Conservation (phyloP, 805 yeast genomes). For the Debaryomyces hansenii region DNA sequence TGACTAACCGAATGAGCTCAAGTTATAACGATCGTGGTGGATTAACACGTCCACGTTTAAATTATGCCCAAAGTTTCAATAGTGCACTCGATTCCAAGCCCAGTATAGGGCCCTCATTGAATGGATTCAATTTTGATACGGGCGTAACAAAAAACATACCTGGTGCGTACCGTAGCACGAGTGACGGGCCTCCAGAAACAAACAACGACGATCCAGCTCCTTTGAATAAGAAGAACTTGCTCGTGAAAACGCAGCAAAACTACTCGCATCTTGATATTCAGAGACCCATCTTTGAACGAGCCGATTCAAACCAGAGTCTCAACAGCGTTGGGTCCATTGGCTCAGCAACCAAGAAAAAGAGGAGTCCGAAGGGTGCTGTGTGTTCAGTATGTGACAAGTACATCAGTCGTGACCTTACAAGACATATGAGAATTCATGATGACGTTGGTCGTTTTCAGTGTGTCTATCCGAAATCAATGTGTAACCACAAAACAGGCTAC, state of each 20-base stretch:
- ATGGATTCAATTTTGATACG: neutral
- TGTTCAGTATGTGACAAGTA: conserved; percentile 41
- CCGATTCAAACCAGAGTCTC: conserved; percentile 14
- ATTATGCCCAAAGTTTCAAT: neutral
- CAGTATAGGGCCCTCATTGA: neutral
- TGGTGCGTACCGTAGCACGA: neutral
- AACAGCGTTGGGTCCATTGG: conserved; percentile 13
- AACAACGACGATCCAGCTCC: neutral
- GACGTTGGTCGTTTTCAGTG: conserved; percentile 45
- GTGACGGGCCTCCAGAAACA: neutral
- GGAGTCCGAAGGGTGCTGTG: conserved; percentile 33
- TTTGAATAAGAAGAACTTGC: neutral
- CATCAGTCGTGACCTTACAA: conserved; percentile 40
- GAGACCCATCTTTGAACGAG: conserved; percentile 13
- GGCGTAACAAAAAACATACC: neutral
- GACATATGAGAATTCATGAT: conserved; percentile 46
- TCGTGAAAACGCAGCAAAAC: neutral
- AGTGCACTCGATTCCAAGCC: neutral
- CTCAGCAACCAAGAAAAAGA: conserved; percentile 22
- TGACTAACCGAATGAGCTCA: neutral
- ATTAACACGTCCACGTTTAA: neutral
- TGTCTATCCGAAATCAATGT: conserved; percentile 37
- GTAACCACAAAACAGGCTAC: conserved; percentile 42
- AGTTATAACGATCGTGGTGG: neutral
- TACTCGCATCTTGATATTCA: conserved; percentile 3